phyloP scores from a whole-genome alignment of 352 stramenopile species.

The Globisporangium cylindrosporum region DNA sequence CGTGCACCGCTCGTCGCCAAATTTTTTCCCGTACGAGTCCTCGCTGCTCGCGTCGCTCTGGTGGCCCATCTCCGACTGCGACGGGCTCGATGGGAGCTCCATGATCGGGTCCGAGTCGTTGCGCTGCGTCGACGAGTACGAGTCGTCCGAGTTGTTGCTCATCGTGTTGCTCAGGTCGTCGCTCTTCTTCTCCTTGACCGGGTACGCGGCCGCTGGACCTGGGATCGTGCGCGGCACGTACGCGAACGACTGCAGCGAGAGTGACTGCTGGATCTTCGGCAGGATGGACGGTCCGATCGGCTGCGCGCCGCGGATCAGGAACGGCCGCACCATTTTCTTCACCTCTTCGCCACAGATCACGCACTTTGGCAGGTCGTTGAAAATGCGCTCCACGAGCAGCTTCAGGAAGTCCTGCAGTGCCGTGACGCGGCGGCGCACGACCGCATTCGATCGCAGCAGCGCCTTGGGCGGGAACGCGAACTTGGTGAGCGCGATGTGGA shows the following conservation, averaged over 20 bases:
- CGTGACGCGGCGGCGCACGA: conserved; percentile 65
- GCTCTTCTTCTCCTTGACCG: conserved; percentile 5
- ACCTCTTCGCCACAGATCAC: conserved; percentile 58
- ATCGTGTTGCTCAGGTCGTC: conserved; percentile 14
- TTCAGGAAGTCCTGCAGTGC: conserved; percentile 75
- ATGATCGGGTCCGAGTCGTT: conserved; percentile 47
- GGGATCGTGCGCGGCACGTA: conserved; percentile 41
- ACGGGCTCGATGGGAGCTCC: conserved; percentile 37
- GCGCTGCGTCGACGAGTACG: conserved; percentile 47
- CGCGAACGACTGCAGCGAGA: conserved; percentile 66
- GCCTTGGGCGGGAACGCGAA: conserved; percentile 71
- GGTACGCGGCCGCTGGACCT: not conserved
- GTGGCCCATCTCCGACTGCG: conserved; percentile 31
- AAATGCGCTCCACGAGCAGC: conserved; percentile 60
- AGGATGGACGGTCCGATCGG: conserved; percentile 67
- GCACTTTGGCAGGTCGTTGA: conserved; percentile 78
- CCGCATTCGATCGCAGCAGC: conserved; percentile 63
- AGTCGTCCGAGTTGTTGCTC: conserved; percentile 43
- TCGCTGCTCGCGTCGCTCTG: conserved; percentile 17
- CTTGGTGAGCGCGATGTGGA: conserved; percentile 53
- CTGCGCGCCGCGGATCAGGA: conserved; percentile 75
- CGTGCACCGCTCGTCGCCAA: conserved; percentile 60
- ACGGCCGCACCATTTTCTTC: conserved; percentile 72
- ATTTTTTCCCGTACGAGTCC: conserved; percentile 43
- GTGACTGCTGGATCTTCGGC: conserved; percentile 69